Evolutionary conservation across 2,329 filamentous ascomycete genomes (phyloP).

Genomic region (Diaporthe nobilis): DNA sequence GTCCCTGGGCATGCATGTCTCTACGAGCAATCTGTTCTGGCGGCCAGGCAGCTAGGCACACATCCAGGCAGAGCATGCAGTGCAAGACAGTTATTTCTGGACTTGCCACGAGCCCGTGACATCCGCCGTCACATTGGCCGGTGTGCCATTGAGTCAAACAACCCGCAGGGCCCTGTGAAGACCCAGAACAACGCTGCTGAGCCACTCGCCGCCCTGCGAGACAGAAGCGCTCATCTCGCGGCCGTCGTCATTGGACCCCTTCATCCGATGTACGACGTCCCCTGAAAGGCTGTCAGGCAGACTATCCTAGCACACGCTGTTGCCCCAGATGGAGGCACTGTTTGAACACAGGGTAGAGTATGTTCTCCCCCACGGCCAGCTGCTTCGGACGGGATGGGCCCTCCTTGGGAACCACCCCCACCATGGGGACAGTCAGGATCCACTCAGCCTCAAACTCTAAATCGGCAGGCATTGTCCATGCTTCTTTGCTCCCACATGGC

Average conservation of each 20-base stretch:
- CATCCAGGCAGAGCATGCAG: background rate
- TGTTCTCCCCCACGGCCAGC: background rate
- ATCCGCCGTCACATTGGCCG: slow-evolving; percentile 4
- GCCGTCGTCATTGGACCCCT: background rate
- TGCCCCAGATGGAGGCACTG: background rate
- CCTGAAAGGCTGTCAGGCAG: slow-evolving; percentile 16
- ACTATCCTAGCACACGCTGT: background rate
- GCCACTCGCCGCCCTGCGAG: slow-evolving; percentile 5
- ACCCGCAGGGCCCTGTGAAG: background rate
- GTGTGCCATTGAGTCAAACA: slow-evolving; percentile 20
- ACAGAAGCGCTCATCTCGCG: background rate
- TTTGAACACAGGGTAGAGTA: background rate
- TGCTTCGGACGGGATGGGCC: background rate
- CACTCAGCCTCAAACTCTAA: slow-evolving; percentile 33
- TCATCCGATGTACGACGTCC: slow-evolving; percentile 20
- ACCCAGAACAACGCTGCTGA: background rate
- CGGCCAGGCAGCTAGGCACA: background rate
- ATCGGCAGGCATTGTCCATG: slow-evolving; percentile 18
- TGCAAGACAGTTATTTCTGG: background rate
- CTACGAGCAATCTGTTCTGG: background rate
- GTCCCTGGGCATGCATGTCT: background rate
- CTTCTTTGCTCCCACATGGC: background rate
- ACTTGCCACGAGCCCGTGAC: background rate
- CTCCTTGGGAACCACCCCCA: slow-evolving; percentile 11
- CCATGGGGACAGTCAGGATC: background rate